These are phyloP conservation scores for Xanthoconium separans DNA, from an alignment of 1,284 basidiomycete genomes.

Conservation along the genomic window DNA sequence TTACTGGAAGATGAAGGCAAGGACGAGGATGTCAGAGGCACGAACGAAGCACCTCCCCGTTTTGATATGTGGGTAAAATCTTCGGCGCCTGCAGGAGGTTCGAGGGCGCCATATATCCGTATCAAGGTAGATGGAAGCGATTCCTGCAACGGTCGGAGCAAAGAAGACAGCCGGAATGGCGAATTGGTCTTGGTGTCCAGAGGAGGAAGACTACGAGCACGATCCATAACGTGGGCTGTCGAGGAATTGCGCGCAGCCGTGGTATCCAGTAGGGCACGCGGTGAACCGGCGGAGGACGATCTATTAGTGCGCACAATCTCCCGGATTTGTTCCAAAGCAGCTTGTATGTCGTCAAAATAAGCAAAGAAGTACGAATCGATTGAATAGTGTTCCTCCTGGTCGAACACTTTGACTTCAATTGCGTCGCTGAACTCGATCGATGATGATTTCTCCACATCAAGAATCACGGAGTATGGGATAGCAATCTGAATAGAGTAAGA, in stretches of 20 bases:
- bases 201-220: constrained; percentile 37
- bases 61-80: constrained; percentile 71
- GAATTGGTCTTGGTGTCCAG: constrained; percentile 36
- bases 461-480: constrained; percentile 87
- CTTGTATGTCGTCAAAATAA: constrained; percentile 81
- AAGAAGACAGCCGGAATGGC: constrained; percentile 56
- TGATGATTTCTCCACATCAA: constrained; percentile 85
- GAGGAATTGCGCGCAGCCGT: constrained; percentile 47
- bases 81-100: constrained; percentile 43
- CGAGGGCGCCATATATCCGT: constrained; percentile 33
- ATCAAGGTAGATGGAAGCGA: constrained; percentile 37
- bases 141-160: constrained; percentile 67
- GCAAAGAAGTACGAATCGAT: constrained; percentile 93
- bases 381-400: constrained; percentile 74
- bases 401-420: constrained; percentile 88
- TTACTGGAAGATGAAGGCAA: constrained; percentile 13
- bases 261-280: constrained; percentile 62
- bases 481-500: constrained; percentile 63
- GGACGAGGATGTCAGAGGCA: constrained; percentile 51
- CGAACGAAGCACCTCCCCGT: constrained; percentile 53
- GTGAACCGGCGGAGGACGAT: constrained; percentile 37
- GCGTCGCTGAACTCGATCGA: constrained; percentile 95
- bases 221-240: constrained; percentile 35
- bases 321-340: constrained; percentile 77
- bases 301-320: constrained; percentile 65